phyloP scores from a whole-genome alignment of 371 early-diverging fungal genomes.

The Apophysomyces trapeziformis region DNA sequence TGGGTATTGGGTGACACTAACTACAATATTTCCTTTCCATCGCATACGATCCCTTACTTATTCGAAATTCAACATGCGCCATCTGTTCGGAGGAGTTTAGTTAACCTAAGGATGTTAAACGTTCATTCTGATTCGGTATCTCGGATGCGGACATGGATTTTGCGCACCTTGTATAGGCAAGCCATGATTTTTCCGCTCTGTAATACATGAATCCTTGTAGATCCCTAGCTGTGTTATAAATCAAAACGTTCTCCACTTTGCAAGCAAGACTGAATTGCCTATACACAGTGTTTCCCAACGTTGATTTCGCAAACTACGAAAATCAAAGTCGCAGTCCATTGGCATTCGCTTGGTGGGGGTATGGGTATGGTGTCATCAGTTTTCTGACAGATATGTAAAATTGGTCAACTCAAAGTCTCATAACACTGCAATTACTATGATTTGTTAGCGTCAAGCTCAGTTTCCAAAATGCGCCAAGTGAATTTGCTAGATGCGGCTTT shows the following conservation, averaged over 20 bases:
- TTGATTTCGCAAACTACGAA: too few relatives aligned
- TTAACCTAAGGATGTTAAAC: not conserved
- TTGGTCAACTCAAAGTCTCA: too few relatives aligned
- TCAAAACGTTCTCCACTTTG: conserved; percentile 17
- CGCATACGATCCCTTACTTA: conserved; percentile 19
- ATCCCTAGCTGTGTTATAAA: conserved; percentile 18
- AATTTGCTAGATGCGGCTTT: too few relatives aligned
- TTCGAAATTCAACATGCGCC: conserved; percentile 23
- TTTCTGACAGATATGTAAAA: too few relatives aligned
- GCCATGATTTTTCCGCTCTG: not conserved
- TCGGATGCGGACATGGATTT: conserved; percentile 19
- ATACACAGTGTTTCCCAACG: too few relatives aligned
- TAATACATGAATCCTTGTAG: not conserved
- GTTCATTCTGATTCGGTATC: conserved; percentile 8
- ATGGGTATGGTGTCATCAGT: too few relatives aligned
- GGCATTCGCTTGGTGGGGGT: too few relatives aligned
- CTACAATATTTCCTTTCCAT: conserved; percentile 18
- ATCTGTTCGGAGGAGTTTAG: conserved; percentile 25
- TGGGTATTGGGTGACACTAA: conserved; percentile 15
- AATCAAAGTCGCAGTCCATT: too few relatives aligned
- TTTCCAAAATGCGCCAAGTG: too few relatives aligned
- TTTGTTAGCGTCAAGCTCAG: too few relatives aligned
- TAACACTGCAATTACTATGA: too few relatives aligned
- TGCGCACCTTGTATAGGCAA: conserved; percentile 18
- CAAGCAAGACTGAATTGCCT: conserved; percentile 14